Base-by-base conservation (phyloP, 306 rosid genomes). In the Argentina anserina region DNA sequence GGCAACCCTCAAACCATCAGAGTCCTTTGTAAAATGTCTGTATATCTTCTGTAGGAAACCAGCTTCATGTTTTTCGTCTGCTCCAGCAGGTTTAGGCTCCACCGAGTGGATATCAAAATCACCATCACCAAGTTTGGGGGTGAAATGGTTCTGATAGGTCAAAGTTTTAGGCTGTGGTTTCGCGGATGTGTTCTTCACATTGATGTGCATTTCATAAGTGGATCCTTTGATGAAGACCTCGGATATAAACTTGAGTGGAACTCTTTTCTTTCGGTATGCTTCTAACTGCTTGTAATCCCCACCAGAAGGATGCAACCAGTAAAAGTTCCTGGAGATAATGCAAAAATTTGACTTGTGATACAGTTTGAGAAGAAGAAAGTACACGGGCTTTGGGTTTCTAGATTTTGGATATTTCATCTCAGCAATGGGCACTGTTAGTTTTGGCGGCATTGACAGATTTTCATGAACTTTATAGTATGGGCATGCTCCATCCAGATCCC, bases 281-380 rank as follows among this genome's bases (percentile, higher is more conserved):
- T 89, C 97, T 78, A 93, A 72, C 55, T 82, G 85, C 83, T 82
- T 87, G 91, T 93, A 93, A 78, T 93, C 89, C 77, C 85, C 98
- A 78, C 92, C 94, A 3, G 88, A 58, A 75, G 84, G 86, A 84
- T 93, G 90, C 83, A 90, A 65, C 96, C 98, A 93, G 78, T 93
- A 93, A 60, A 93, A 89, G 90, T 90, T 93, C 82, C 97, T 82
- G 40, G 98, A 93, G 68, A 89, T 72, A 49, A 87, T 80, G 69
- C 81, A 80, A 71, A 73, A 21, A 76, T 93, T 87, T 20, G 94
- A 81, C 79, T 65, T 76, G 67, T 78, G 39, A 80, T 82, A 93
- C n/a, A 93, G 96, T 78, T 90, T 93, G 75, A 93, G 96, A 75
- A 93, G 96, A 84, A 93, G 96, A 84, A 93, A 93, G 79, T 87